Evolutionary conservation across 192 early-diverging fungal genomes (phyloP).

Genomic region (Rhizoclosmatium globosum): DNA sequence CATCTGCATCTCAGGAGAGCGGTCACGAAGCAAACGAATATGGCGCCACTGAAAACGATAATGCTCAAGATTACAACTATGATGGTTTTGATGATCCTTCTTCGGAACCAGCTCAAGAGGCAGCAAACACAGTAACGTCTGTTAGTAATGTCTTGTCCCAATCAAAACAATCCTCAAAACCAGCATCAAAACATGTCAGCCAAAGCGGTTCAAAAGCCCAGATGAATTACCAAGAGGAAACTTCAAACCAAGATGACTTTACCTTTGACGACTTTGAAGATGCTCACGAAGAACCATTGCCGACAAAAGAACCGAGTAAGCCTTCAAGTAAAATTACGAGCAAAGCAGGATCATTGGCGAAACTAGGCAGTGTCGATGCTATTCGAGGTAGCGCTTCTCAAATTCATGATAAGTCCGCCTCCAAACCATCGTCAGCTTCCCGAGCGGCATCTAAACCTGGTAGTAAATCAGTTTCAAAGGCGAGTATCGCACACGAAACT

Average conservation of each 20-base stretch:
- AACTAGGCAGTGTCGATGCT: neutral
- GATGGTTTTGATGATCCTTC: neutral
- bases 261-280: slow-evolving; percentile 26
- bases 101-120: neutral
- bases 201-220: neutral
- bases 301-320: neutral
- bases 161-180: neutral
- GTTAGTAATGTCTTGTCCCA: neutral
- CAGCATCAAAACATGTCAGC: slow-evolving; percentile 2
- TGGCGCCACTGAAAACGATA: neutral
- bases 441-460: neutral
- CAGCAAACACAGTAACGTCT: neutral
- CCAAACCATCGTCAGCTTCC: neutral
- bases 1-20: neutral
- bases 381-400: neutral
- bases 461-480: neutral
- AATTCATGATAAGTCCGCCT: neutral
- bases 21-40: neutral
- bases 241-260: slow-evolving; percentile 6
- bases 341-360: neutral
- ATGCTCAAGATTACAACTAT: neutral
- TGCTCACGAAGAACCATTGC: neutral
- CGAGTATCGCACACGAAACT: neutral
- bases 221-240: neutral
- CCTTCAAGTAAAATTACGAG: neutral